Percentiles rank a stretch among this genome's conserved stretches.
Evolutionary conservation across 2,329 filamentous ascomycete genomes (phyloP).

Genomic region (Metarhizium guizhouense): DNA sequence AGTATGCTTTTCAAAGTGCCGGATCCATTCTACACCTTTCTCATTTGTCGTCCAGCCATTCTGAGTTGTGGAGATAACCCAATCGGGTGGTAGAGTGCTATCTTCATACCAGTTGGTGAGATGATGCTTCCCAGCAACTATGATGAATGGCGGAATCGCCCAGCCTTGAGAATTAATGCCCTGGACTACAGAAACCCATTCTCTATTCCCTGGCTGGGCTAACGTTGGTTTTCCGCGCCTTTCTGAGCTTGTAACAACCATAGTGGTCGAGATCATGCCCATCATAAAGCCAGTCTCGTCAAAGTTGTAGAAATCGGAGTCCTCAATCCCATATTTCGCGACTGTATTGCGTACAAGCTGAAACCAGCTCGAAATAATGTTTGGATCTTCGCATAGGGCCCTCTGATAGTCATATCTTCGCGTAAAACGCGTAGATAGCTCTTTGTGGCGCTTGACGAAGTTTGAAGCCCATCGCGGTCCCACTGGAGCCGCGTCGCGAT

Average conservation of each 20-base stretch:
- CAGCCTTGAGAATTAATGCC: slow-evolving; percentile 1
- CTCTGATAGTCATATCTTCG: no score
- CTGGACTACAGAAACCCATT: slow-evolving; percentile 17
- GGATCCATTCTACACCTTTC: background rate
- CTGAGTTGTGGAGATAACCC: background rate
- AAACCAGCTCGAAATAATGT: no score
- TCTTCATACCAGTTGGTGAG: background rate
- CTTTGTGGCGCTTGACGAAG: no score
- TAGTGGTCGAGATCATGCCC: no score
- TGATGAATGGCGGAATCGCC: background rate
- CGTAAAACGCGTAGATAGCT: no score
- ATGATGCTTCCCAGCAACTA: background rate
- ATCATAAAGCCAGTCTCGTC: no score
- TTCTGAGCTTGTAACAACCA: slow-evolving; percentile 18
- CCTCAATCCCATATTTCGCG: no score
- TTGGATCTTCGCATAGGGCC: no score
- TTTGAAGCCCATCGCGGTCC: no score
- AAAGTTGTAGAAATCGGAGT: no score
- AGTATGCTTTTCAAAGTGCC: background rate
- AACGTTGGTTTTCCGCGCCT: slow-evolving; percentile 10
- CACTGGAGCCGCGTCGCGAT: no score
- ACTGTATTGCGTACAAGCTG: no score
- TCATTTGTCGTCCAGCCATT: background rate
- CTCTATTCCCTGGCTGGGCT: slow-evolving; percentile 16
- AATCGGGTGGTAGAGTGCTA: background rate